Evolutionary conservation across 192 early-diverging fungal species (phyloP).

Genomic region (Backusella psychrophila): DNA sequence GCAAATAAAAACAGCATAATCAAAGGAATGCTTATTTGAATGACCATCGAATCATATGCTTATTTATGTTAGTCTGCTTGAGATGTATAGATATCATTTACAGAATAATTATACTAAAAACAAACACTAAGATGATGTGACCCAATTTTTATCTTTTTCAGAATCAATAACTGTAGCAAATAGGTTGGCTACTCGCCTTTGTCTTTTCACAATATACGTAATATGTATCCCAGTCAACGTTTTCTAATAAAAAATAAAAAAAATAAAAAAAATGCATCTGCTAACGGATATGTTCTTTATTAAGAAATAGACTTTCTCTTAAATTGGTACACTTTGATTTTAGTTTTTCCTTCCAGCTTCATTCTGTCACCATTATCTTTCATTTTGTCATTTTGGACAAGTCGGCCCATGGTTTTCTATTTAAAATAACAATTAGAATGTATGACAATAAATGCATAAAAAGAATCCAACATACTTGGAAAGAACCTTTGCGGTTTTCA

Average conservation of each 20-base stretch:
- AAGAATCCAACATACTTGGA: not conserved
- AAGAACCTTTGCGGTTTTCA: not conserved
- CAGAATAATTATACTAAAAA: not conserved
- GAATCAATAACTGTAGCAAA: too few species aligned
- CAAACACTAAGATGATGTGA: too few species aligned
- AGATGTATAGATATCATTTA: not conserved
- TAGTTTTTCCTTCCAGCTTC: not conserved
- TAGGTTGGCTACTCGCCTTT: too few species aligned
- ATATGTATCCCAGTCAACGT: too few species aligned
- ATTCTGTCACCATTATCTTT: not conserved
- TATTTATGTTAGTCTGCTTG: too few species aligned
- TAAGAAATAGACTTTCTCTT: not conserved
- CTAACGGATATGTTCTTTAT: not conserved
- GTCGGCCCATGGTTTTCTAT: not conserved
- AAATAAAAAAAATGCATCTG: too few species aligned
- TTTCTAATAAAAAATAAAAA: too few species aligned
- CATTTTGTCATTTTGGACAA: not conserved
- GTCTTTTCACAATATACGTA: too few species aligned
- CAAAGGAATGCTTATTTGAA: too few species aligned
- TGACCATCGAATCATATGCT: too few species aligned
- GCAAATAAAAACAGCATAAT: too few species aligned
- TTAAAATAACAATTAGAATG: not conserved
- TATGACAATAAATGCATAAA: not conserved
- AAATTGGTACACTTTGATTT: not conserved
- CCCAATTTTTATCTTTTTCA: too few species aligned